Conservation (phyloP, 1,284 basidiomycete genomes). For the Coniferiporia sulphurascens region DNA sequence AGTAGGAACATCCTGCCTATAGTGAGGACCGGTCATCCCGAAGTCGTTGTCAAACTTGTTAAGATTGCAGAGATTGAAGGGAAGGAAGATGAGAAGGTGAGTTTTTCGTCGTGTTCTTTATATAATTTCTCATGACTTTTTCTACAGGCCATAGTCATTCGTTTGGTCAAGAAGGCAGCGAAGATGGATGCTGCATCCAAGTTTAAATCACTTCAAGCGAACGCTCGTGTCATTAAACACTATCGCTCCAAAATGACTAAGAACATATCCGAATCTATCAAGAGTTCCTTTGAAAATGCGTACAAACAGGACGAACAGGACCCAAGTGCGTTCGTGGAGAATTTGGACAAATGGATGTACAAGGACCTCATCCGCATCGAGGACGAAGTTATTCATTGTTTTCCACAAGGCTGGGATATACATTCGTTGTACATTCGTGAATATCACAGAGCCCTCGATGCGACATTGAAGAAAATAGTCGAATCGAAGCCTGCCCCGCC, state of each 20-base stretch:
- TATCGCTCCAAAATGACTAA: conserved; percentile 90
- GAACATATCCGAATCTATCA: conserved; percentile 75
- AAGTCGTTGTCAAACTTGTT: conserved; percentile 85
- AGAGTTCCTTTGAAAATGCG: conserved; percentile 66
- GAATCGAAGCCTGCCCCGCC: conserved; percentile 81
- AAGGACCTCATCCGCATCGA: conserved; percentile 92
- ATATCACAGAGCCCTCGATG: conserved; percentile 89
- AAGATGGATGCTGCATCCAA: conserved; percentile 86
- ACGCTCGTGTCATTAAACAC: conserved; percentile 92
- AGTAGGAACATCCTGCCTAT: conserved; percentile 78
- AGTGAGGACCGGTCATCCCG: conserved; percentile 72
- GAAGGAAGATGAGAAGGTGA: conserved; percentile 89
- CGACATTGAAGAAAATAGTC: conserved; percentile 68
- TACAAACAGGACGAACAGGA: conserved; percentile 61
- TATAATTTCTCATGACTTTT: background rate
- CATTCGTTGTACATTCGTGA: conserved; percentile 81
- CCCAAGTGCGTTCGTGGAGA: conserved; percentile 72
- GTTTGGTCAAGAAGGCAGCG: conserved; percentile 89
- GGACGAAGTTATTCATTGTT: conserved; percentile 82
- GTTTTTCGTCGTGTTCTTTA: conserved; percentile 9
- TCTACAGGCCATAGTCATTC: conserved; percentile 80
- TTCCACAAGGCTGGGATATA: conserved; percentile 91
- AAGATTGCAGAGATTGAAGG: conserved; percentile 96
- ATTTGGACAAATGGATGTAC: conserved; percentile 83
- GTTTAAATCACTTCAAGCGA: conserved; percentile 89